Evolutionary conservation across 2,329 filamentous ascomycete genomes (phyloP), one percentile per base, ranked within the genome.

Genomic region (Xylariales sp.): DNA sequence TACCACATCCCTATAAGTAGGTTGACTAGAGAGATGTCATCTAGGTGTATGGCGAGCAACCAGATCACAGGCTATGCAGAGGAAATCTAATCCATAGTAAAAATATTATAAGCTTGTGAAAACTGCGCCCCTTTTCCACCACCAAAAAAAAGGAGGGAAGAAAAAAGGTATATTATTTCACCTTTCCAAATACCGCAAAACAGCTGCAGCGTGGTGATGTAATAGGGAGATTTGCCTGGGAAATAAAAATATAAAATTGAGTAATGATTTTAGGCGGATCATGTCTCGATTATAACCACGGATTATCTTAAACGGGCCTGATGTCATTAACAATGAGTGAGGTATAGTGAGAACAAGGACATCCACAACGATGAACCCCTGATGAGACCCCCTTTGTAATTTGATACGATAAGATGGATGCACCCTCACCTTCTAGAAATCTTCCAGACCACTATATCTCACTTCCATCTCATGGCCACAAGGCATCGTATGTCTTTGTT

Each of bases 321-420:
- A 49, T 34, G 34, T 2, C 12, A 61, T 12, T 36, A 45, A 62
- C n/a, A 55, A 62, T 55, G 16, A 46, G 46, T 57, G 64, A 66
- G 41, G 4, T 43, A 16, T 2, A 12, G 64, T 69, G 60, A 61
- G 32, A 48, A 64, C 52, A 69, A 64, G 41, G 60, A 67, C 50
- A n/a, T 23, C n/a, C 2, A 61, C 18, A 23, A 18, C n/a, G 23
- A 48, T 57, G 56, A 45, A 28, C 56, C 16, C 12, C 58, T 50
- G 18, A 49, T 64, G 23, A 69, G 62, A 65, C 64, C 41, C 61
- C 62, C 74, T 75, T 75, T 72, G 73, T 65, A 28, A 45, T n/a
- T 30, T 45, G 39, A 45, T 60, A 66, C 53, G 64, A 75, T 72
- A 74, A 75, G 65, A 74, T 72, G 66, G 69, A 61, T 67, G 65